Conservation (phyloP, 129 eudicot species). For the Flaveria bidentis region DNA sequence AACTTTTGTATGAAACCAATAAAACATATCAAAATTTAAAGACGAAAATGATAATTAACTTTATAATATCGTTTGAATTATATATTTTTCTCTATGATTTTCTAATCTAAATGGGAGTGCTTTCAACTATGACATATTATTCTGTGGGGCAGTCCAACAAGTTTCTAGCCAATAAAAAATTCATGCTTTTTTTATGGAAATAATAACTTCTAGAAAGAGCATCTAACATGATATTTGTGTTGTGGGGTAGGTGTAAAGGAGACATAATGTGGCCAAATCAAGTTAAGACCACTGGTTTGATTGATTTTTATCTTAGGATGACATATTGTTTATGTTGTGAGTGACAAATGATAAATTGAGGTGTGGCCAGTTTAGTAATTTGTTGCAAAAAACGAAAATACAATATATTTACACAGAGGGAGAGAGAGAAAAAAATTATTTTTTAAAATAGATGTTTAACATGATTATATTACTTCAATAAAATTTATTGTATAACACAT, state of each 20-base stretch:
- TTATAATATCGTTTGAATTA: too few relatives aligned
- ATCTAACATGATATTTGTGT: background rate
- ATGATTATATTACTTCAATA: too few relatives aligned
- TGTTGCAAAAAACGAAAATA: background rate
- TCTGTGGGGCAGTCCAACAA: background rate
- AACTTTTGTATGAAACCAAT: too few relatives aligned
- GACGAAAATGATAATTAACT: too few relatives aligned
- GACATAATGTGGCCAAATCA: constrained; percentile 11
- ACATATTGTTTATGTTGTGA: constrained; percentile 3
- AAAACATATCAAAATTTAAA: too few relatives aligned
- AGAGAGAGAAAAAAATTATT: too few relatives aligned
- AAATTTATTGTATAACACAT: too few relatives aligned
- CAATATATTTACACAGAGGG: background rate
- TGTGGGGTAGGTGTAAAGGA: background rate
- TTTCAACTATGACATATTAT: background rate
- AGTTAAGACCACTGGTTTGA: background rate
- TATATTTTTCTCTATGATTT: background rate
- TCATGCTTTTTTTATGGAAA: background rate
- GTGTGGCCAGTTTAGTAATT: background rate
- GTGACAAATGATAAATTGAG: background rate
- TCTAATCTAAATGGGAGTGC: background rate
- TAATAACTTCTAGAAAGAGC: background rate
- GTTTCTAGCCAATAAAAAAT: background rate
- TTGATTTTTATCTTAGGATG: background rate
- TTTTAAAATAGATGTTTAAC: too few relatives aligned